Evolutionary conservation across 257 asterid genomes (phyloP).

Genomic region (Mentha longifolia): DNA sequence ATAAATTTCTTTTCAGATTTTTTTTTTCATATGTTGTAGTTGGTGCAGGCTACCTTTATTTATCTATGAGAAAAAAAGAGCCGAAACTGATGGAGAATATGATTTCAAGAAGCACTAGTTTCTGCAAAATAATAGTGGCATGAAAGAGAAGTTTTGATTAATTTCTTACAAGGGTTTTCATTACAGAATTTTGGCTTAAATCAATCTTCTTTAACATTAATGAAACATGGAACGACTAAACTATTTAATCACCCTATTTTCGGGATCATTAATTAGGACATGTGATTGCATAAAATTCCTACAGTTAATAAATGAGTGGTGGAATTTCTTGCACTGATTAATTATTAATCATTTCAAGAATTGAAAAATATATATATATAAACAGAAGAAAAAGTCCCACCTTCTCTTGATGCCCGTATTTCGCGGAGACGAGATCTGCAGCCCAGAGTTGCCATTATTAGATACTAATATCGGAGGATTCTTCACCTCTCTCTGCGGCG

Average conservation of each 20-base stretch:
- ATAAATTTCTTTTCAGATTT: not conserved
- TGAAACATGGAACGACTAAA: not conserved
- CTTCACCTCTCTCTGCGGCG: constrained; percentile 31
- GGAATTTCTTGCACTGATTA: not conserved
- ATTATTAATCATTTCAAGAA: not conserved
- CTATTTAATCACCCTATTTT: no score
- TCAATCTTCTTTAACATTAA: not conserved
- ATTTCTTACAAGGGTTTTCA: not conserved
- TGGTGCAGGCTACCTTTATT: constrained; percentile 9
- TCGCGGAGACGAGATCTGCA: constrained; percentile 96
- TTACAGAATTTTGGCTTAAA: not conserved
- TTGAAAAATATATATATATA: no score
- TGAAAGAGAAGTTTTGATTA: constrained; percentile 27
- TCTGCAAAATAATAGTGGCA: constrained; percentile 26
- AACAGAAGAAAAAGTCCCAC: constrained; percentile 41
- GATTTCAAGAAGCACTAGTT: constrained; percentile 36
- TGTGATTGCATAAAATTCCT: constrained; percentile 34
- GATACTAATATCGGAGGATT: constrained; percentile 35
- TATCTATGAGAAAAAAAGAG: constrained; percentile 28
- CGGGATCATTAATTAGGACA: constrained; percentile 35
- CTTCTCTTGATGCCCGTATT: constrained; percentile 87
- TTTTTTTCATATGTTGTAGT: constrained; percentile 10
- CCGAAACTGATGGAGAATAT: constrained; percentile 36
- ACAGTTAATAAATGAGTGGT: constrained; percentile 20
- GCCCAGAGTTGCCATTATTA: constrained; percentile 40